Base-by-base conservation (phyloP, 176 grass and related monocot species). In the Aechmea fasciata region DNA sequence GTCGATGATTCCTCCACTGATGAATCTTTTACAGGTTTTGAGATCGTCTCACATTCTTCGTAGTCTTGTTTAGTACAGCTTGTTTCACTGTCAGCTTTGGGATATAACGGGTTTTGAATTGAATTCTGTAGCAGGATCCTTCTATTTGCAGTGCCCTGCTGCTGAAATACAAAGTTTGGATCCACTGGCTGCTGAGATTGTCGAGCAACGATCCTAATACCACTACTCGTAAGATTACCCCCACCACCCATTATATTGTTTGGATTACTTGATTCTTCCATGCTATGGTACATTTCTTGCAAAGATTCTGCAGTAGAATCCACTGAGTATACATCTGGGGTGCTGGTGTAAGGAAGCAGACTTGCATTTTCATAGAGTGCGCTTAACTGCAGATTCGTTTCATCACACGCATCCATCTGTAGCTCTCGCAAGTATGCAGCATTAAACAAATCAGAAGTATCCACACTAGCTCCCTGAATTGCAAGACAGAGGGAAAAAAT, bases 91-190 rank as follows among this genome's bases (percentile, higher is more conserved):
- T 13, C 50, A 66, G 13, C 49, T 14, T 49, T 54, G 53, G 12
- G 9, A 50, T 9, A 50, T 15, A 7, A 47, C 20, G 14, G 6
- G 6, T n/a, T 26, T 13, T 54, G 10, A 24, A 68, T 61, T 13
- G 18, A 18, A 25, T 11, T 11, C 48, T 69, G 29, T 15, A 77
- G 67, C 20, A 41, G 50, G 8, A 69, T 8, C 65, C 66, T 77
- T 77, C 75, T 77, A 17, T 1, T 19, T 77, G 53, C 65, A 69
- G 53, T 77, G 15, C 66, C 66, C 75, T 77, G 75, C 19, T 77
- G 17, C 1, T 9, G 15, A 49, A 62, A 59, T 25, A 22, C 17
- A 49, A 68, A 49, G 9, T 62, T 19, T 49, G 65, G 69, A 61
- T 61, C 28, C 67, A 18, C 19, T 54, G 51, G 13, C 23, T 68